These are phyloP conservation scores for Colletotrichum truncatum DNA, from an alignment of 2,329 filamentous ascomycete genomes.

Conservation along the genomic window DNA sequence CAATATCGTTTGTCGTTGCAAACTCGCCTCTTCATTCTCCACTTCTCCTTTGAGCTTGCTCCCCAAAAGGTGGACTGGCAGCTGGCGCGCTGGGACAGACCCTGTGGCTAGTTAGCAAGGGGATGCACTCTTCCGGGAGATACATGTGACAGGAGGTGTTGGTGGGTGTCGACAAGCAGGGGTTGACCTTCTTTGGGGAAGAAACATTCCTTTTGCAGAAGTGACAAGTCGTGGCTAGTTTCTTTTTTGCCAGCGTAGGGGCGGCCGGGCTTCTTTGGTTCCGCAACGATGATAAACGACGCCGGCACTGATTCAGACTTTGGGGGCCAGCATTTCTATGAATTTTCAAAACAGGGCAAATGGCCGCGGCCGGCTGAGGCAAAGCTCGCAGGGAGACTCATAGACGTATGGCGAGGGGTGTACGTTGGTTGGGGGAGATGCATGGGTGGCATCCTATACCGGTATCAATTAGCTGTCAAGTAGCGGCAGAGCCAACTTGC, in stretches of 20 bases:
- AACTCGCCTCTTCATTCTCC: constrained; percentile 6
- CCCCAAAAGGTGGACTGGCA: constrained; percentile 7
- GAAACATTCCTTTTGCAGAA: constrained; percentile 20
- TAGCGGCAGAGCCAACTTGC: constrained; percentile 4
- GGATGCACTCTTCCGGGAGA: neutral
- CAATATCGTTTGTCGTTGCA: constrained; percentile 19
- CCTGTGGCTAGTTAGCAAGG: constrained; percentile 3
- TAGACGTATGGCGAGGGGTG: neutral
- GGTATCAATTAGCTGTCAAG: neutral
- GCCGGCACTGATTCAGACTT: constrained; percentile 10
- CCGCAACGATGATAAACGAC: constrained; percentile 7
- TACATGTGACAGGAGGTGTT: constrained; percentile 27
- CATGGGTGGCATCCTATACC: neutral
- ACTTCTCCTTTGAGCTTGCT: neutral
- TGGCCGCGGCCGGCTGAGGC: constrained; percentile 17
- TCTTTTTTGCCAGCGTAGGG: constrained; percentile 9
- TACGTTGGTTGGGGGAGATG: neutral
- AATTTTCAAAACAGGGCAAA: constrained; percentile 14
- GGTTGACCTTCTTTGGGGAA: constrained; percentile 16
- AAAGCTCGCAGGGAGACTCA: neutral
- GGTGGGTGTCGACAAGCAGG: constrained; percentile 19
- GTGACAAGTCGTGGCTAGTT: constrained; percentile 18
- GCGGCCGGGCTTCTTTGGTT: neutral
- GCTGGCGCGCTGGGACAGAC: constrained; percentile 4
- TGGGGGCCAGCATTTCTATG: neutral